Evolutionary conservation across 768 basidiomycete genomes (phyloP), one percentile per base, ranked within the genome.

Genomic region (Mycena venus): DNA sequence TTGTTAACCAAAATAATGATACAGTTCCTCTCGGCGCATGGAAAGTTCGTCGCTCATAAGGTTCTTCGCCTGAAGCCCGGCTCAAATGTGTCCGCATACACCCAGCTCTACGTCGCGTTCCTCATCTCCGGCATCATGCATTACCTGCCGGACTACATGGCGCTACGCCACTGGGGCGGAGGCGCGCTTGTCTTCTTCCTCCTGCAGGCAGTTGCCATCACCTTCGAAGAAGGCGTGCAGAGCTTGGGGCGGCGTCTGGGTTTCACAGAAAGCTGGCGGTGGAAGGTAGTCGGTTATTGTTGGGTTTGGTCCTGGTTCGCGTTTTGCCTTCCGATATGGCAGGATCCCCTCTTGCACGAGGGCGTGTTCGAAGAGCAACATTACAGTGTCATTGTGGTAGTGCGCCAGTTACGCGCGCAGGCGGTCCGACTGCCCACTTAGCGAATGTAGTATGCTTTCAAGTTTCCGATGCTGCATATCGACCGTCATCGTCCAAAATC

Each of bases 71-170:
- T 75, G 9, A 27, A 44, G 25, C 49, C 49, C 29, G 68, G 73
- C 62, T 65, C 73, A 49, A 14, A 17, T 2, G 55, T 58, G 12
- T 75, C 69, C 36, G 73, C 56, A 21, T 75, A 75, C 68, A 67
- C 40, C 15, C 73, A 75, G 49, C 68, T 70, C 40, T 70, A 51
- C 25, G n/a, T 51, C 12, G 81, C 80, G 9, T 86, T 86, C 77
- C 70, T 82, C 63, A 72, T 85, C 36, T 82, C 82, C 21, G 85
- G 81, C 9, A 25, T 82, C 53, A 79, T 83, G 56, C 85, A 86
- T 64, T 63, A 77, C 27, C 78, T 79, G 3, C 83, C 82, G 12
- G 85, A 85, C 44, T 79, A 79, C 68, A 82, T 84, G 83, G 69
- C 83, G 60, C 61, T 80, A 8, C 78, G 79, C 19, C 55, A 75